Base-by-base conservation (phyloP, 2,329 filamentous ascomycete species). In the Atkinsonella hypoxylon region DNA sequence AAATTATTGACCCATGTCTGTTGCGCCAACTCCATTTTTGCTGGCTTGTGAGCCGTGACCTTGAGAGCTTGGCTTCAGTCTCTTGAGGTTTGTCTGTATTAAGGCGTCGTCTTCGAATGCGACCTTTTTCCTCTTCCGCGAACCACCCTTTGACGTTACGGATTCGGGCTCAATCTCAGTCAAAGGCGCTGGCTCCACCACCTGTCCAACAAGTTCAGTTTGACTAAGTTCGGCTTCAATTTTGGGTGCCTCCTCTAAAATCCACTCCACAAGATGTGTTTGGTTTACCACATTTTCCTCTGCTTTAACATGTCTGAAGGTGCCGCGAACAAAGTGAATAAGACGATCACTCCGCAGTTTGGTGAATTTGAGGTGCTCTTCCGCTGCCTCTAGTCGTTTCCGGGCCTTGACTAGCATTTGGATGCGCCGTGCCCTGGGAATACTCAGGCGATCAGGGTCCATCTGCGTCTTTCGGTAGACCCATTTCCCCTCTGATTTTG, bases 251-350 rank as follows among this genome's bases (percentile, higher is more conserved):
- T 65, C 58, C 47, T 58, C 43, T 44, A 60, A 50, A 39, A 55
- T 54, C 62, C 62, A 63, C 57, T 53, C 53, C 46, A 59, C 31
- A 48, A 61, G 55, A 45, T 55, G 53, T 36, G 20, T 51, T 18
- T 57, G 58, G 44, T 52, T 49, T 41, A 48, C 40, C 52, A 52
- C 53, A 50, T 59, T 43, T 17, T 49, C 36, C 48, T 53, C 59
- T 6, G 55, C 52, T 12, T 48, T 1, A 7, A 10, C 31, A 20
- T 53, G 54, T 45, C 43, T 15, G n/a, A 48, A 44, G n/a, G 50
- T 54, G 31, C 10, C 38, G 11, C 40, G 40, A 41, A 53, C 39
- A 50, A 56, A 56, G 13, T 22, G 5, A 13, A 38, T 47, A 30
- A 56, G n/a, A 11, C 31, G 44, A 44, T 38, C 0, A 31, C 26